Evolutionary conservation across 495 filamentous ascomycete species (phyloP).

Genomic region (Penicillium egyptiacum): DNA sequence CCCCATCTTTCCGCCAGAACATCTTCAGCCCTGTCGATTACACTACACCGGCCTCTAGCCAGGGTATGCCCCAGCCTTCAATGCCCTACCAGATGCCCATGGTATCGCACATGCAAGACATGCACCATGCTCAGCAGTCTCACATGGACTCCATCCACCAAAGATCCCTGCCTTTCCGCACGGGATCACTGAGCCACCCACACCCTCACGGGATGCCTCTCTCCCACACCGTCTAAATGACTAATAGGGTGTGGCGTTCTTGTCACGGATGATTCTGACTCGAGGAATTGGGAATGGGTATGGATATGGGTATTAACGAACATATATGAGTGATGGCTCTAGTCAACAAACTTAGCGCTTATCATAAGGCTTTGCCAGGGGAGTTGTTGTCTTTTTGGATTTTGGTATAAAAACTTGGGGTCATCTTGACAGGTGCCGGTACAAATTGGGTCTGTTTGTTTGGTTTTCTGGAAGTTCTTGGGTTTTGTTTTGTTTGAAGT

Average conservation of each 20-base stretch:
- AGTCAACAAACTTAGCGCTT: slow-evolving; percentile 22
- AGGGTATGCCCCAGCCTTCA: slow-evolving; percentile 27
- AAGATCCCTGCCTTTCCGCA: slow-evolving; percentile 33
- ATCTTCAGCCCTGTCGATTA: slow-evolving; percentile 44
- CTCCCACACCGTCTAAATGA: slow-evolving; percentile 24
- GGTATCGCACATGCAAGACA: slow-evolving; percentile 32
- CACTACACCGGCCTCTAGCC: slow-evolving; percentile 20
- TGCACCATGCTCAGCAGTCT: slow-evolving; percentile 23
- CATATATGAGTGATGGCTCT: slow-evolving; percentile 31
- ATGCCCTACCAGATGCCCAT: slow-evolving; percentile 40
- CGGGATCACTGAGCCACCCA: slow-evolving; percentile 36
- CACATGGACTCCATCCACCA: slow-evolving; percentile 24
- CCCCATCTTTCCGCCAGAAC: slow-evolving; percentile 42
- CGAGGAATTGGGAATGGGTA: slow-evolving; percentile 2
- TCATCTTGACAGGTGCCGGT: slow-evolving; percentile 13
- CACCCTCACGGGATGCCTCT: slow-evolving; percentile 31
- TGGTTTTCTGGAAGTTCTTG: slow-evolving; percentile 11
- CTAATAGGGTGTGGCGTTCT: slow-evolving; percentile 17
- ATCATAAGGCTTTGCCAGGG: slow-evolving; percentile 21
- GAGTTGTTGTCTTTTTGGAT: slow-evolving; percentile 20
- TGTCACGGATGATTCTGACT: slow-evolving; percentile 6
- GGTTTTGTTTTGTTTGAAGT: slow-evolving; percentile 4
- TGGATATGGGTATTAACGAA: slow-evolving; percentile 20
- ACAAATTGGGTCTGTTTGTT: slow-evolving; percentile 16
- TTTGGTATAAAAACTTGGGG: slow-evolving; percentile 24